Conservation (phyloP, 257 asterid genomes). For the Thymus quinquecostatus region DNA sequence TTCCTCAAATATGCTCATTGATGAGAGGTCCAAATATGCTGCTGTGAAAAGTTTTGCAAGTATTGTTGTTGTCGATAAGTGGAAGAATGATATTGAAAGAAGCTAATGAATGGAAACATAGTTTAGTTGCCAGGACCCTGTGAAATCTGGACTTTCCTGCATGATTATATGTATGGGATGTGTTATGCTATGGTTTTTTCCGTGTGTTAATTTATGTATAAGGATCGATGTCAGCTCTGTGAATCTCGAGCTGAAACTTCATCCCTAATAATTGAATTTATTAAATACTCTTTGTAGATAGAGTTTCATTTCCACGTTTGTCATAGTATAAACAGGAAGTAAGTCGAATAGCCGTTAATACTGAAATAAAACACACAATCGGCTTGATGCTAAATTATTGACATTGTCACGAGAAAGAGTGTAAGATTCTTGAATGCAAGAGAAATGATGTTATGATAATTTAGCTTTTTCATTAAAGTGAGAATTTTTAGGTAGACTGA, state of each 20-base stretch:
- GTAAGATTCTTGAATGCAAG: not conserved
- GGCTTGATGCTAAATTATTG: not conserved
- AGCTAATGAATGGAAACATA: not conserved
- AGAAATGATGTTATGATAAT: not conserved
- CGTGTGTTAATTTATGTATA: not conserved
- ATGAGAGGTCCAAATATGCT: no score
- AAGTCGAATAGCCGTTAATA: not conserved
- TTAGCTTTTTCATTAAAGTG: not conserved
- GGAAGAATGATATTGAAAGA: not conserved
- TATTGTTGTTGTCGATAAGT: not conserved
- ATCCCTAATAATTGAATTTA: not conserved
- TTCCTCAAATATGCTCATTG: not conserved
- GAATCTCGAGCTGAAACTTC: not conserved
- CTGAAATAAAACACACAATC: slow-evolving; percentile 1
- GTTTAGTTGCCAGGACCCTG: not conserved
- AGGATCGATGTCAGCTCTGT: not conserved
- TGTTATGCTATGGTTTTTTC: not conserved
- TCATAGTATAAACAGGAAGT: slow-evolving; percentile 1
- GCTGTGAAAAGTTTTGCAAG: not conserved
- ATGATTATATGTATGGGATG: not conserved
- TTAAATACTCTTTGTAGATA: not conserved
- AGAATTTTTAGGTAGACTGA: not conserved
- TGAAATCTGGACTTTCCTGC: not conserved
- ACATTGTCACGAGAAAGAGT: not conserved
- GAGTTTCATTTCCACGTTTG: not conserved